Base-by-base conservation (phyloP, 2,329 filamentous ascomycete species). In the Epichloe uncinata region DNA sequence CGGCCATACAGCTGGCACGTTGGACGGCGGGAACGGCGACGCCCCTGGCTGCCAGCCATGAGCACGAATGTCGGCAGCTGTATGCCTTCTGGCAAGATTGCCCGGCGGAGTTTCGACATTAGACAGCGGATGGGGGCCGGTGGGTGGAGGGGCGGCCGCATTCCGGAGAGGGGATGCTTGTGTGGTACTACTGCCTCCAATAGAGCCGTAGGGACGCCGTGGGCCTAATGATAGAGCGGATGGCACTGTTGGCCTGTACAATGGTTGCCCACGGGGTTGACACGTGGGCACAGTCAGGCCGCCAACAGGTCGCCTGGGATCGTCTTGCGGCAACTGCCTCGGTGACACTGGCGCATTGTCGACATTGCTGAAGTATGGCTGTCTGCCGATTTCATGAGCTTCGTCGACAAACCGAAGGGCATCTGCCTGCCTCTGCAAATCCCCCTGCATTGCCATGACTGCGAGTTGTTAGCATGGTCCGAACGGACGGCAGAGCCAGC, bases 11-110 rank as follows among this genome's bases (percentile, higher is more conserved):
- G 74, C 70, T 8, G 72, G 66, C 2, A 71, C 66, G 11, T 81
- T 81, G 3, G 83, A 82, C 7, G 77, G 73, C 61, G 81, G 53
- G 37, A 61, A 85, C 11, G 83, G 85, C 5, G 84, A 85, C 26
- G 78, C 73, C 41, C 54, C 56, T 7, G 73, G 74, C 54, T 82
- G 83, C 81, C 86, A 91, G 37, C 85, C 87, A 62, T 89, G 85
- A 58, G 90, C 84, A 48, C 93, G 84, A 58, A 98, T 97, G 63
- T 98, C 93, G 52, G 93, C 93, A 38, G 90, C 91, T 2, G 93
- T 98, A 67, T 98, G 93, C 53, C 91, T 81, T 55, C 91, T 82
- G 42, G 82, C 79, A 44, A 95, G 73, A 59, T 81, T 89, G 50
- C 80, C 77, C 36, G 82, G 80, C 35, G 80, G 77, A 26, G 77